A percentile compares a stretch with the other conserved stretches of the same genome.
phyloP scores from a whole-genome alignment of 495 filamentous ascomycete species.

The Friedmanniomyces simplex region DNA sequence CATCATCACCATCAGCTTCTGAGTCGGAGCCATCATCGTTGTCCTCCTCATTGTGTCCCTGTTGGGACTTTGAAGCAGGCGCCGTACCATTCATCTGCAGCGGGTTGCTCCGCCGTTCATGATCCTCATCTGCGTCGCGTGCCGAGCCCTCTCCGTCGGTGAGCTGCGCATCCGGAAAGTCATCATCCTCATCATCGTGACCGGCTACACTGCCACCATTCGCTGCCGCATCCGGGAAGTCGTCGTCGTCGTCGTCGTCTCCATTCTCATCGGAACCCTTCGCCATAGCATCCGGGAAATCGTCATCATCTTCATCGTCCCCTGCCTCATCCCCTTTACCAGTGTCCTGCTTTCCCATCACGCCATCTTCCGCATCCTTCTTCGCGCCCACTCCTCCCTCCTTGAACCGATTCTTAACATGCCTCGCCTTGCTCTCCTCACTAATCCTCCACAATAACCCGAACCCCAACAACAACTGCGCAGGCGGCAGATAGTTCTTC shows the following conservation, averaged over 20 bases:
- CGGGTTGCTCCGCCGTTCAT: constrained; percentile 20
- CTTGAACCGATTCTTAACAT: constrained; percentile 62
- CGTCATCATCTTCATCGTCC: constrained; percentile 27
- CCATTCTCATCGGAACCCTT: constrained; percentile 30
- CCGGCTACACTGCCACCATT: constrained; percentile 20
- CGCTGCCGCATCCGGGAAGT: constrained; percentile 27
- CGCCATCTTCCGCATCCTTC: not conserved
- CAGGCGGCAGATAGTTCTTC: constrained; percentile 83
- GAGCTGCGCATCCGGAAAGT: constrained; percentile 28
- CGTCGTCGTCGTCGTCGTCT: constrained; percentile 26
- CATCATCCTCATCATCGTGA: constrained; percentile 2
- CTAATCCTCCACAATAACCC: constrained; percentile 80
- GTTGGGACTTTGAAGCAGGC: constrained; percentile 15
- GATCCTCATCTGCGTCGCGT: constrained; percentile 25
- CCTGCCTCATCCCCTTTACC: no score
- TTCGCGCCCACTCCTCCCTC: constrained; percentile 25
- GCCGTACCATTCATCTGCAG: constrained; percentile 19
- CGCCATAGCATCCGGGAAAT: constrained; percentile 33
- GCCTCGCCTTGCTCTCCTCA: constrained; percentile 72
- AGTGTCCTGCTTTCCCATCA: constrained; percentile 4
- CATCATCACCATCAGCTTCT: not conserved
- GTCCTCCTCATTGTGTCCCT: constrained; percentile 7
- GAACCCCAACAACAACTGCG: constrained; percentile 78
- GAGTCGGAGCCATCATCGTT: not conserved
- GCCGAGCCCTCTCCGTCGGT: constrained; percentile 17